Evolutionary conservation across 2,329 filamentous ascomycete genomes (phyloP).

Genomic region (Colletotrichum orchidophilum): DNA sequence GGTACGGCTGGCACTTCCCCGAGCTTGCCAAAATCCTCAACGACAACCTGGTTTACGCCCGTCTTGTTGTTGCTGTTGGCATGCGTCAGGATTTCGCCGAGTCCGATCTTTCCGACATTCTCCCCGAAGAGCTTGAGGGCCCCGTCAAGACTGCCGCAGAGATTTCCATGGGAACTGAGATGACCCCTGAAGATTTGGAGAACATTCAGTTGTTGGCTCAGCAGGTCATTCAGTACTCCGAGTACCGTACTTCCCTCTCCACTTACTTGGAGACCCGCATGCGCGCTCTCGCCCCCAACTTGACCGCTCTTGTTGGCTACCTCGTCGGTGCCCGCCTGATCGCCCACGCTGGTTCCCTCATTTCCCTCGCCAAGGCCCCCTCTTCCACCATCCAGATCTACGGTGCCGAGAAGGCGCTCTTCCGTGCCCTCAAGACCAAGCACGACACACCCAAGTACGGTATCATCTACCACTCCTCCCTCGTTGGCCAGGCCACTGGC

Average conservation of each 20-base stretch:
- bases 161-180: constrained; percentile 98
- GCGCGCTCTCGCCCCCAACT: constrained; percentile 95
- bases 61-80: constrained; percentile 87
- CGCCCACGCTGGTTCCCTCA: constrained; percentile 91
- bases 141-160: constrained; percentile 95
- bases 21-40: constrained; percentile 97
- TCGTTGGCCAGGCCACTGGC: constrained; percentile 96
- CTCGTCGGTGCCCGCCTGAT: constrained; percentile 95
- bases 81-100: constrained; percentile 83
- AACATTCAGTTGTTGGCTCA: constrained; percentile 93
- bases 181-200: constrained; percentile 89
- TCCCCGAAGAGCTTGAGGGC: constrained; percentile 93
- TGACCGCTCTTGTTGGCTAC: constrained; percentile 92
- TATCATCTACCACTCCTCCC: constrained; percentile 89
- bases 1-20: constrained; percentile 99
- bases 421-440: constrained; percentile 98
- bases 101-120: constrained; percentile 85
- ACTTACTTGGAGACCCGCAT: constrained; percentile 92
- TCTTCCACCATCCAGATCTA: constrained; percentile 98
- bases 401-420: constrained; percentile 97
- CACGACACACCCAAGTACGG: constrained; percentile 99
- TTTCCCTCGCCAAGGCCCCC: constrained; percentile 94
- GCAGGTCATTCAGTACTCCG: constrained; percentile 90
- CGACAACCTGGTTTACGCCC: constrained; percentile 94
- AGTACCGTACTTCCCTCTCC: constrained; percentile 88